Evolutionary conservation across 495 filamentous ascomycete genomes (phyloP).

Genomic region (Aspergillus baeticus): DNA sequence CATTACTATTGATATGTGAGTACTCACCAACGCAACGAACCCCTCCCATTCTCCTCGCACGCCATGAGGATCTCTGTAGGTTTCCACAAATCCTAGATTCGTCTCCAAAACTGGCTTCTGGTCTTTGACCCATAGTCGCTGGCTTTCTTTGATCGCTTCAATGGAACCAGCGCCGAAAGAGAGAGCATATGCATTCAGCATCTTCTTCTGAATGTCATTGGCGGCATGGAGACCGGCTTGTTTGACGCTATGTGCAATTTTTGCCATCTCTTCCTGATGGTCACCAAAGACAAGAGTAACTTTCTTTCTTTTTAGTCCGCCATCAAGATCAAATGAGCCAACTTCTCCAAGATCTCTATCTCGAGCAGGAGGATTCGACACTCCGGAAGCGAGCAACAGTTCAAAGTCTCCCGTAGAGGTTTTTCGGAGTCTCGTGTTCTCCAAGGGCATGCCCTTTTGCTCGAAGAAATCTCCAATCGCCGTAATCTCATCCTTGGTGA

Average conservation of each 20-base stretch:
- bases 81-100: constrained; percentile 95
- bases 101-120: constrained; percentile 85
- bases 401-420: constrained; percentile 69
- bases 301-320: constrained; percentile 64
- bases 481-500: constrained; percentile 82
- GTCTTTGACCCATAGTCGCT: constrained; percentile 90
- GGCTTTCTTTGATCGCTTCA: constrained; percentile 84
- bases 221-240: constrained; percentile 73
- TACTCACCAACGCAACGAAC: constrained; percentile 71
- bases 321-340: constrained; percentile 62
- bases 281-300: constrained; percentile 82
- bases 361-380: constrained; percentile 51
- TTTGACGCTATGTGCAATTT: constrained; percentile 66
- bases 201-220: constrained; percentile 81
- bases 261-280: constrained; percentile 75
- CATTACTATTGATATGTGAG: neutral
- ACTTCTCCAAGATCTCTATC: constrained; percentile 71
- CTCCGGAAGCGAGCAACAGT: constrained; percentile 78
- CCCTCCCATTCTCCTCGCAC: constrained; percentile 97
- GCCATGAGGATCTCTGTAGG: constrained; percentile 90
- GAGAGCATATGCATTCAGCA: constrained; percentile 79
- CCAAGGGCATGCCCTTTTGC: constrained; percentile 69
- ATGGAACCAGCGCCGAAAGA: constrained; percentile 86
- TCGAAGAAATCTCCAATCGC: constrained; percentile 71
- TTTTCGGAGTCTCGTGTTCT: constrained; percentile 88